phyloP scores from a whole-genome alignment of 768 basidiomycete genomes.

The Podaxis sp. region DNA sequence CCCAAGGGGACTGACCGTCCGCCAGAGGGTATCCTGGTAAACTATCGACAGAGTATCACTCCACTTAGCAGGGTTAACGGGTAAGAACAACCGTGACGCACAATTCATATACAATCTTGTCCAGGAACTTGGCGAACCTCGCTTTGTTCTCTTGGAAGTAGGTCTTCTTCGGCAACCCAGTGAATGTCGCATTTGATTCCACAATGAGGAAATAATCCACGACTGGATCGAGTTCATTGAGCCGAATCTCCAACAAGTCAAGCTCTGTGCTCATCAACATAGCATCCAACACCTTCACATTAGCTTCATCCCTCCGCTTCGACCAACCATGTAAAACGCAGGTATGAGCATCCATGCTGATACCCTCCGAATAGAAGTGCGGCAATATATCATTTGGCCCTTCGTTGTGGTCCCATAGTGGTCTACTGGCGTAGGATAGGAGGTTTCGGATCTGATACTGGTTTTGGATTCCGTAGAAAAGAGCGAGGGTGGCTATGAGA shows the following conservation, averaged over 20 bases:
- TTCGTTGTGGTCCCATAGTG: constrained; percentile 52
- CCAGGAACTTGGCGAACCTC: constrained; percentile 44
- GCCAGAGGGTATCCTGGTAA: constrained; percentile 40
- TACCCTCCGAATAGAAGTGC: constrained; percentile 55
- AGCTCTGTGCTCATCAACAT: constrained; percentile 61
- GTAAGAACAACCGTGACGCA: constrained; percentile 20
- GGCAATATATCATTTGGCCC: constrained; percentile 44
- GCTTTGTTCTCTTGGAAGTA: constrained; percentile 42
- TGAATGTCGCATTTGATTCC: constrained; percentile 60
- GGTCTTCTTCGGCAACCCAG: constrained; percentile 50
- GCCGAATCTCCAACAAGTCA: constrained; percentile 57
- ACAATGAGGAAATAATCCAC: constrained; percentile 60
- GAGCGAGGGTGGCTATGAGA: constrained; percentile 22
- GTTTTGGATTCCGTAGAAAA: constrained; percentile 35
- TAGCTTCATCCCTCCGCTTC: constrained; percentile 25
- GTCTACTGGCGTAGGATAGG: constrained; percentile 52
- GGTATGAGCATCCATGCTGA: constrained; percentile 36
- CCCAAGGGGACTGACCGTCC: constrained; percentile 42
- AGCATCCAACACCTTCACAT: constrained; percentile 49
- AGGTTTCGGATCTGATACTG: constrained; percentile 48
- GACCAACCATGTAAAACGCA: constrained; percentile 55
- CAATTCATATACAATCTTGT: constrained; percentile 52
- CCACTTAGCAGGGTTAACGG: not conserved
- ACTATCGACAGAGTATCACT: constrained; percentile 19
- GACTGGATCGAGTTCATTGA: constrained; percentile 53